These are phyloP conservation scores for Vitis hybrid DNA, from an alignment of 177 flowering plant genomes.

Conservation along the genomic window DNA sequence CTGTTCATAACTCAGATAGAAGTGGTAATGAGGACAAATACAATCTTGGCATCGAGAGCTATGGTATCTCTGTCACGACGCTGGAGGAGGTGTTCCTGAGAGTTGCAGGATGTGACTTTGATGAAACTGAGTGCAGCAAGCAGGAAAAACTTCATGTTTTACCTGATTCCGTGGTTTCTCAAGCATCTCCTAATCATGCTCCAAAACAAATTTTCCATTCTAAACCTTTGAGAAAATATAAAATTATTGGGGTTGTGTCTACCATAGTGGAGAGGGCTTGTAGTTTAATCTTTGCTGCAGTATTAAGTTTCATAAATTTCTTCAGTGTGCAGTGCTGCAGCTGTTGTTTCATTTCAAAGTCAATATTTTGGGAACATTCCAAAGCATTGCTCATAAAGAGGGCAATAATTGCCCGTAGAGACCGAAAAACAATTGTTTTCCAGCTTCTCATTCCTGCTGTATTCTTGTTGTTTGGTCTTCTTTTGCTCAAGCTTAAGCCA, in stretches of 20 bases:
- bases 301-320: constrained; percentile 54
- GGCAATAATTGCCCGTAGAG: constrained; percentile 80
- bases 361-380: constrained; percentile 82
- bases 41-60: constrained; percentile 76
- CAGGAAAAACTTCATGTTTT: constrained; percentile 18
- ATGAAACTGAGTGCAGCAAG: constrained; percentile 37
- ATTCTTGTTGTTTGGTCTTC: constrained; percentile 86
- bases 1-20: constrained; percentile 25
- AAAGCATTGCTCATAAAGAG: constrained; percentile 86
- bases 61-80: constrained; percentile 96
- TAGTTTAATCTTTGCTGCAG: constrained; percentile 39
- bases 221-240: constrained; percentile 44
- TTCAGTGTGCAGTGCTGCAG: constrained; percentile 59
- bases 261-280: constrained; percentile 41
- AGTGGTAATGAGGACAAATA: constrained; percentile 21
- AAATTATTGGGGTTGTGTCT: constrained; percentile 32
- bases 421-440: constrained; percentile 80
- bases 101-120: constrained; percentile 83
- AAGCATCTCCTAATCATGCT: constrained; percentile 25
- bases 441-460: constrained; percentile 91
- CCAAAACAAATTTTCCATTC: constrained; percentile 26
- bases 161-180: constrained; percentile 33
- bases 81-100: constrained; percentile 95
- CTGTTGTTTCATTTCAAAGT: constrained; percentile 50
- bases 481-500: constrained; percentile 82